Conservation (phyloP, 1,284 basidiomycete species). For the Irpex lacteus region DNA sequence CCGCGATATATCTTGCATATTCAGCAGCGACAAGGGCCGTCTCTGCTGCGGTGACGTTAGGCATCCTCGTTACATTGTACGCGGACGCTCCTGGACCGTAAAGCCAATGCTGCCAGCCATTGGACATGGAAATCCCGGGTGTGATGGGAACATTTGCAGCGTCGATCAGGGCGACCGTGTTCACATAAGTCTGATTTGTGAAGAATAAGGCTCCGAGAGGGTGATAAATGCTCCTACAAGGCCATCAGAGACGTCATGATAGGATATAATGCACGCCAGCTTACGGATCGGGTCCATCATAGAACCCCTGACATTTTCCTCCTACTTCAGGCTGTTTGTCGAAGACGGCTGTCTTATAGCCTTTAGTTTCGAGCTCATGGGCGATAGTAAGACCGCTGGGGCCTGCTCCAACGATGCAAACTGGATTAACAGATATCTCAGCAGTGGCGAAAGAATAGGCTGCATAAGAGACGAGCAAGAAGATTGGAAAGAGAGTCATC, state of each 20-base stretch:
- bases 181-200: slow-evolving; percentile 1
- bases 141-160: neutral
- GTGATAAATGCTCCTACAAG: neutral
- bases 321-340: slow-evolving; percentile 2
- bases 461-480: neutral
- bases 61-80: neutral
- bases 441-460: neutral
- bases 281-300: neutral
- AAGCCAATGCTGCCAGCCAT: neutral
- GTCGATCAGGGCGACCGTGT: neutral
- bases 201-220: slow-evolving; percentile 1
- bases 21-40: neutral
- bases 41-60: neutral
- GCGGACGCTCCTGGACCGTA: neutral
- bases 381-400: neutral
- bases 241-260: neutral
- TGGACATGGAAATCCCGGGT: neutral
- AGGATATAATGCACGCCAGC: neutral
- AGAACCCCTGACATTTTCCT: slow-evolving; percentile 1
- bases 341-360: neutral
- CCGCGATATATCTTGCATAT: neutral
- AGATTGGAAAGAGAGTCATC: neutral
- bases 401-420: slow-evolving; percentile 2
- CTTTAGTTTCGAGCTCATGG: neutral
- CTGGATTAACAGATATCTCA: neutral